Base-by-base conservation (phyloP, 768 basidiomycete genomes). In the Mycena amicta region DNA sequence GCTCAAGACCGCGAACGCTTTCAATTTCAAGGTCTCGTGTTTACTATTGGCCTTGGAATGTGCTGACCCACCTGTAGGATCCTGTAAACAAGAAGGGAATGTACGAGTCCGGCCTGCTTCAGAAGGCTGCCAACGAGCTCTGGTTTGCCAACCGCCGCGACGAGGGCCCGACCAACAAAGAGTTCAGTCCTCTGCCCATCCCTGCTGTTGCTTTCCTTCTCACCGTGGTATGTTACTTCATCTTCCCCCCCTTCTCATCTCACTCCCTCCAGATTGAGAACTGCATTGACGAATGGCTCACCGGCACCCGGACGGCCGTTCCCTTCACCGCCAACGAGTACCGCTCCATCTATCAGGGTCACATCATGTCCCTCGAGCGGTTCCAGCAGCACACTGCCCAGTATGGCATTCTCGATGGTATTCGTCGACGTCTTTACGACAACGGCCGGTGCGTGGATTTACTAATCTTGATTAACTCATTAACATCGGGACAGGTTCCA, bases 101-200 rank as follows among this genome's bases (percentile, higher is more conserved):
- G 13, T 66, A 56, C 55, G 4, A 33, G 37, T 20, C 29, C 29
- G 20, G n/a, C 2, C 45, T 66, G 37, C 50, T 66, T 27, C 65
- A 64, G 33, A 59, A 59, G 31, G 52, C 47, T 3, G 33, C 57
- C 52, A 64, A 69, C 39, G 47, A 16, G 2, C 39, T 64, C 50
- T 67, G 53, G 55, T 69, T 66, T 47, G 47, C 50, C 8, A 67
- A 66, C 52, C 59, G 57, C 15, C 55, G 58, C 5, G 62, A 62
- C 8, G 60, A 66, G 40, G 66, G 68, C 1, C 47, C 63, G 0
- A 23, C 3, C 6, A 56, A 39, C 40, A 50, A 50, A 2, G 57
- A 66, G 20, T 69, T 67, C 63, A 62, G 55, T 1, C 68, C 67
- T 4, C 49, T 69, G 39, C 60, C 64, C 1, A 23, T 53, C 11